Evolutionary conservation across 192 early-diverging fungal species (phyloP), one percentile per base, ranked within the genome.

Genomic region (Phlyctochytrium bullatum): DNA sequence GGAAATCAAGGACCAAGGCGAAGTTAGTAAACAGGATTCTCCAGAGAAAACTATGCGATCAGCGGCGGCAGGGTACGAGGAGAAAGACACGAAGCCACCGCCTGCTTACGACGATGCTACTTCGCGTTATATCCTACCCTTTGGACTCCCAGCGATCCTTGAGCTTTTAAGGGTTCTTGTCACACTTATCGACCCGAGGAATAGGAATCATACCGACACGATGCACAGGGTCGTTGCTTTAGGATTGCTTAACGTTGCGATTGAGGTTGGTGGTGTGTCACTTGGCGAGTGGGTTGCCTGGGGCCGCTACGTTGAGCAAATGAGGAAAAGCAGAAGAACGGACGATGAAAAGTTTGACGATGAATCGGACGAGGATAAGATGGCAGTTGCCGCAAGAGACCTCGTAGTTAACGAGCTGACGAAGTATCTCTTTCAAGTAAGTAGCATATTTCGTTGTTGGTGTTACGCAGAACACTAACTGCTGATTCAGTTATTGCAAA

Each of bases 81-180:
- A 20, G 4, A 35, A 62, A 29, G 24, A 35, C 12, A 4, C 16
- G 20, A 27, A 62, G 29, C 27, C 57, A 24, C 27, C 57, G n/a
- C n/a, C n/a, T n/a, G n/a, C n/a, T n/a, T n/a, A n/a, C n/a, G n/a
- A n/a, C n/a, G n/a, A n/a, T n/a, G n/a, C n/a, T n/a, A n/a, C n/a
- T n/a, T 4, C 52, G 33, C 40, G 17, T 25, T 51, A 75, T 10
- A 69, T 86, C 31, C 60, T 69, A 14, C 84, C 89, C 1, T 93
- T 89, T 74, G 92, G 92, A 0, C 73, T 96, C 24, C 93, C 95
- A 3, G 88, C 95, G 0, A 91, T 93, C 35, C 80, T 89, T 31
- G 97, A 98, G 76, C 83, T 97, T 14, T 72, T 97, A 16, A 87
- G 97, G 0, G 97, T 97, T 0, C 80, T 98, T 2, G 90, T 94